Base-by-base conservation (phyloP, 2,329 filamentous ascomycete genomes). In the Sporothrix inflata region DNA sequence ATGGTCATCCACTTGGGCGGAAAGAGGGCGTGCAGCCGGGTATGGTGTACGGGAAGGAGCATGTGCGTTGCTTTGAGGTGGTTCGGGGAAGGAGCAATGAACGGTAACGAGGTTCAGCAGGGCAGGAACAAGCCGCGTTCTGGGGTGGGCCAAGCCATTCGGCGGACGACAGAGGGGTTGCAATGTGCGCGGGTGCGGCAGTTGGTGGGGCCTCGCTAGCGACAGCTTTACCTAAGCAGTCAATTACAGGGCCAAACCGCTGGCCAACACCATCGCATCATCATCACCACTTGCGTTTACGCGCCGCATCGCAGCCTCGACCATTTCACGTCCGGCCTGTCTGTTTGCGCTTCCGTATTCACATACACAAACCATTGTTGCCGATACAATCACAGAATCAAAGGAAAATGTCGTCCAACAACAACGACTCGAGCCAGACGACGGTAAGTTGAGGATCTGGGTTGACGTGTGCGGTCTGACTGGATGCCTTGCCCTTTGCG, bases 361-460 rank as follows among this genome's bases (percentile, higher is more conserved):
- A 24, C 21, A 45, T 45, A 24, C 60, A 11, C 40, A 12, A 11
- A 9, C 24, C n/a, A 5, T 9, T 55, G 1, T 21, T 45, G 42
- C 42, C 42, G 9, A 11, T 3, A 3, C 42, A 11, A 3, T 7
- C 30, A 40, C 30, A 57, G 5, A 42, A n/a, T n/a, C 40, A 66
- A 9, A 49, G 16, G n/a, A 49, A 21, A 21, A 66, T 66, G 63
- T 66, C 63, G 19, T 66, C 61, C 73, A 81, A 80, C 73, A 79
- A 82, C 74, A 79, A 81, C 74, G 78, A 83, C 53, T 76, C 81
- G 30, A 79, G 75, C 73, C 81, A 82, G 76, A 75, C 78, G 16
- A 77, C 79, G 70, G 83, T 84, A 76, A 76, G 82, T 47, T 45
- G 47, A 21, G 5, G n/a, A 21, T 3, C 21, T 12, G 34, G 2